Base-by-base conservation (phyloP, 2,329 filamentous ascomycete genomes). In the Phoma herbarum region DNA sequence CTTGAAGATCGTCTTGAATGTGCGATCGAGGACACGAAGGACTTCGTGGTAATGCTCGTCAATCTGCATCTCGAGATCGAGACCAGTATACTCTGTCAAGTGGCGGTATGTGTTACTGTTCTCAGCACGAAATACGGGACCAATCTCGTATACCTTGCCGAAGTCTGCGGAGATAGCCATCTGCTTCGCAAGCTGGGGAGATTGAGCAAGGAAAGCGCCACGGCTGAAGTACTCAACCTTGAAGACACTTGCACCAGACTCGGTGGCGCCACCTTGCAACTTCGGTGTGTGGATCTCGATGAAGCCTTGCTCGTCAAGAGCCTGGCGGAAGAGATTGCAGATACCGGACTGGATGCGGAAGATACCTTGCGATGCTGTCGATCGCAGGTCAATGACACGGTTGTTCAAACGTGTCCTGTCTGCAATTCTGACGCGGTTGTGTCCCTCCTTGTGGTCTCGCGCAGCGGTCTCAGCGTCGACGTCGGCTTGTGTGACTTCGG, bases 71-170 rank as follows among this genome's bases (percentile, higher is more conserved):
- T 97, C 93, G 18, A 97, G 78, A 83, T 97, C 93, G 28, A 97
- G 83, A 54, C 93, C 93, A 4, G 93, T 97, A 75, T 96, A 97
- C 76, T 97, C 93, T 0, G 93, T 97, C 82, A 97, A 83, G 75
- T 97, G 93, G 35, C 93, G 88, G 72, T 97, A 93, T 0, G 93
- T 97, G 77, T 97, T 97, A 73, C 91, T 96, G 80, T 97, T 96
- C 75, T 97, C 93, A 0, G 93, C 93, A 66, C 93, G 88, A 83
- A 97, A 97, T 7, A 97, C 93, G 2, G 91, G 88, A 16, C 92
- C 92, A 64, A 95, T 89, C 75, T 97, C 93, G 71, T 94, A 97
- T 7, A 97, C 93, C 49, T 89, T 88, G 57, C 90, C 89, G 73
- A 97, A 95, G 74, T 97, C 93, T 26, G 93, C 89, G 5, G 92